phyloP scores from a whole-genome alignment of 2,329 filamentous ascomycete genomes.

The Colletotrichum lindemuthianum region DNA sequence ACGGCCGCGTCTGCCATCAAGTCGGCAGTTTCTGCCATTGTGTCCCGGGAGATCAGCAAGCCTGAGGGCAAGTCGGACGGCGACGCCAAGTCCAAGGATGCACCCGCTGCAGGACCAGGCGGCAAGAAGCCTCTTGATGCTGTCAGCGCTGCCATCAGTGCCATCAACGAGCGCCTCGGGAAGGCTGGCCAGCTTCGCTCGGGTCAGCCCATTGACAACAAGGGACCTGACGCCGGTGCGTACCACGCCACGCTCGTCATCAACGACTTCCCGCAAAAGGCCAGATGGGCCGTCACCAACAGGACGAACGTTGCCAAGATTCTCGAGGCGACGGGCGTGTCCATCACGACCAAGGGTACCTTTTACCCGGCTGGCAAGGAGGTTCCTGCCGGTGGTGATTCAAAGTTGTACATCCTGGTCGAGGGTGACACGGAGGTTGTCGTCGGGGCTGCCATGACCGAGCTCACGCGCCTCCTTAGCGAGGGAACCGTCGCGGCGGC shows the following conservation, averaged over 20 bases:
- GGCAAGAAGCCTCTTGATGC: constrained; percentile 80
- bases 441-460: constrained; percentile 89
- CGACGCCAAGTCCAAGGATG: constrained; percentile 47
- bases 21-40: constrained; percentile 67
- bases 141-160: constrained; percentile 88
- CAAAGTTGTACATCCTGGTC: constrained; percentile 98
- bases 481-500: constrained; percentile 91
- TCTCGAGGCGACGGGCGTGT: constrained; percentile 91
- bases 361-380: constrained; percentile 88
- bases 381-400: constrained; percentile 76
- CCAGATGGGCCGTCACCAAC: constrained; percentile 98
- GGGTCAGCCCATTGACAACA: constrained; percentile 97
- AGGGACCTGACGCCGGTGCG: constrained; percentile 94
- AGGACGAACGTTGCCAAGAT: constrained; percentile 99
- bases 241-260: constrained; percentile 98
- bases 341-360: constrained; percentile 95
- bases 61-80: constrained; percentile 45
- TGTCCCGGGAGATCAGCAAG: constrained; percentile 62
- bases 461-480: constrained; percentile 86
- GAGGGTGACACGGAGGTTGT: constrained; percentile 96
- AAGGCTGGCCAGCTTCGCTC: constrained; percentile 89
- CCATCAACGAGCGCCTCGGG: constrained; percentile 90
- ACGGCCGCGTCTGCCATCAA: constrained; percentile 73
- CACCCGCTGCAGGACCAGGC: constrained; percentile 63
- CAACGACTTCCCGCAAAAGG: constrained; percentile 99